Evolutionary conservation across 208 protist genomes (phyloP).

Genomic region (Strigomonas oncopelti): DNA sequence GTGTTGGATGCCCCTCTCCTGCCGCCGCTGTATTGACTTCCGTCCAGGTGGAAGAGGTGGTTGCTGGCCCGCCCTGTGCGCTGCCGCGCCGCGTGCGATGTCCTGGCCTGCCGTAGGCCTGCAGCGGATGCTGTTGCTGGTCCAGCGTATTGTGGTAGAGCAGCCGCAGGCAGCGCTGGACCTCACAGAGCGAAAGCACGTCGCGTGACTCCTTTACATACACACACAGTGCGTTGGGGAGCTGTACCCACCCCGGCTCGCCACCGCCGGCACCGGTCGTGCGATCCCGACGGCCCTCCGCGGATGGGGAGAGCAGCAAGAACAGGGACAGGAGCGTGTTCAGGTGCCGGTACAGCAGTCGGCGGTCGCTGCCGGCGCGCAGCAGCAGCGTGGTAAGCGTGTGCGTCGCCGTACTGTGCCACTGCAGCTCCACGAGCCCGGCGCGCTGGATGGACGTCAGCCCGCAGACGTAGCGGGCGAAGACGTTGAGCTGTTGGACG

Average conservation of each 20-base stretch:
- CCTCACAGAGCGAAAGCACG: neutral
- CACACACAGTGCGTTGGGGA: neutral
- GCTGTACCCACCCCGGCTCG: neutral
- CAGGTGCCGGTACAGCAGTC: neutral
- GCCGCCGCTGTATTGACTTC: neutral
- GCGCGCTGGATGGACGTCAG: neutral
- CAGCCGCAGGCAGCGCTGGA: neutral
- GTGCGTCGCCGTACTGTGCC: neutral
- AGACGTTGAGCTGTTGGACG: neutral
- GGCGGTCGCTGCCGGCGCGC: neutral
- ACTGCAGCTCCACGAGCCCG: neutral
- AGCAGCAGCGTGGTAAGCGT: neutral
- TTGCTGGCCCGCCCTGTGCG: too few species aligned
- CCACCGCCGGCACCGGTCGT: too few species aligned
- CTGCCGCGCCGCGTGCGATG: neutral
- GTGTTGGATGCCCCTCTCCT: too few species aligned
- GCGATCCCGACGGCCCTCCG: neutral
- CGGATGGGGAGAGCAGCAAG: neutral
- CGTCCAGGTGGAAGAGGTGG: too few species aligned
- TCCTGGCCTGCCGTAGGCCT: neutral
- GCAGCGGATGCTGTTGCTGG: neutral
- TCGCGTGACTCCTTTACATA: neutral
- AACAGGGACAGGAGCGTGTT: neutral
- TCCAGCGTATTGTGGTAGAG: neutral
- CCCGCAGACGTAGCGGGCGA: neutral